Evolutionary conservation across 805 yeast species (phyloP).

Genomic region (Ogataea paraovalis): DNA sequence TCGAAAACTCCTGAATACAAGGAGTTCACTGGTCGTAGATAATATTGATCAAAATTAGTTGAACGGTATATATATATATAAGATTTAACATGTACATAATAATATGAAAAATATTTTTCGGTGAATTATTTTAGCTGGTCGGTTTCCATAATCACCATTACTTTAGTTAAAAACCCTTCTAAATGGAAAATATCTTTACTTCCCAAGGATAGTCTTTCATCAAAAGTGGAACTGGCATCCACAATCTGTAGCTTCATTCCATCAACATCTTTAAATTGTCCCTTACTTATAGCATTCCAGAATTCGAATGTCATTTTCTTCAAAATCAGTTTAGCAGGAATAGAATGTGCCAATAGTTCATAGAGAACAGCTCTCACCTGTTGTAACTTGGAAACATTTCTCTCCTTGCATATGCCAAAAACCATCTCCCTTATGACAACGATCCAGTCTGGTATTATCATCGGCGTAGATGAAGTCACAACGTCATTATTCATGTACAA

Average conservation of each 20-base stretch:
- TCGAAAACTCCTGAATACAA: conserved; percentile 50
- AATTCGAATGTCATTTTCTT: conserved; percentile 47
- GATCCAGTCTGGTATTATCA: conserved; percentile 86
- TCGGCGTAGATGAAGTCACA: conserved; percentile 42
- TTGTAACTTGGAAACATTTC: conserved; percentile 58
- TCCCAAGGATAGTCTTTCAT: conserved; percentile 84
- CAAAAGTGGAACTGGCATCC: conserved; percentile 61
- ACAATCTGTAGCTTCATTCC: conserved; percentile 44
- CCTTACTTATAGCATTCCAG: conserved; percentile 21
- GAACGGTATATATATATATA: neutral
- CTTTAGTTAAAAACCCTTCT: conserved; percentile 88
- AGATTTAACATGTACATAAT: conserved; percentile 1
- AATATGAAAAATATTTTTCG: neutral
- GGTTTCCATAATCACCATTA: conserved; percentile 71
- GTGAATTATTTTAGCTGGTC: conserved; percentile 8
- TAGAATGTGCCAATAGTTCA: conserved; percentile 88
- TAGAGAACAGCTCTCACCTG: conserved; percentile 67
- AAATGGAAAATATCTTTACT: conserved; percentile 87
- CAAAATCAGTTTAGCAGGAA: conserved; percentile 80
- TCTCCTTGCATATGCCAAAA: conserved; percentile 50
- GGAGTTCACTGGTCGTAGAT: conserved; percentile 30
- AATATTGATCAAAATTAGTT: neutral
- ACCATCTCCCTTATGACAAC: conserved; percentile 69
- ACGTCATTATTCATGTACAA: conserved; percentile 64
- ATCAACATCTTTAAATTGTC: conserved; percentile 17